Percentiles rank a stretch among this genome's conserved stretches.
phyloP scores from a whole-genome alignment of 2,329 filamentous ascomycete species.

The Periconia sp. region DNA sequence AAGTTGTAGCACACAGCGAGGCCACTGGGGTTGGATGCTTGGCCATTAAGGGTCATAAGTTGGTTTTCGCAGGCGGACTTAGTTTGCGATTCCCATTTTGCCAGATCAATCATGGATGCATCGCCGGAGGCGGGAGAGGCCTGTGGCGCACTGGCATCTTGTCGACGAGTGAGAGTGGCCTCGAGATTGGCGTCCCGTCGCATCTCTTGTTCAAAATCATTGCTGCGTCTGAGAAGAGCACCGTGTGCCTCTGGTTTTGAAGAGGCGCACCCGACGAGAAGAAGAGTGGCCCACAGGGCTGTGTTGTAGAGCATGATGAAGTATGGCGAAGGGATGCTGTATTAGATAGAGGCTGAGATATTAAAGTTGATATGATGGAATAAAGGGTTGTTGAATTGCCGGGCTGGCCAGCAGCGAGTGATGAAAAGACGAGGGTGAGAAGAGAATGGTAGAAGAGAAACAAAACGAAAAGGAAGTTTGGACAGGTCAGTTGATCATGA shows the following conservation, averaged over 20 bases:
- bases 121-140: slow-evolving; percentile 39
- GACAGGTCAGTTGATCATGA: slow-evolving; percentile 24
- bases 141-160: slow-evolving; percentile 36
- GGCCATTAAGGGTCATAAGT: slow-evolving; percentile 56
- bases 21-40: slow-evolving; percentile 72
- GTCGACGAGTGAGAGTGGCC: slow-evolving; percentile 40
- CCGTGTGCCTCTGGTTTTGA: slow-evolving; percentile 28
- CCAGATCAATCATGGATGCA: slow-evolving; percentile 30
- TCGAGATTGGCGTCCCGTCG: slow-evolving; percentile 37
- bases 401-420: slow-evolving; percentile 41
- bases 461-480: slow-evolving; percentile 26
- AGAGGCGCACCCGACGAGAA: slow-evolving; percentile 34
- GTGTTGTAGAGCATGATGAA: slow-evolving; percentile 35
- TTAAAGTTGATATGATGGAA: slow-evolving; percentile 33
- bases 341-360: slow-evolving; percentile 34
- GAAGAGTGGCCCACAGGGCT: slow-evolving; percentile 31
- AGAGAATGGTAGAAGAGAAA: slow-evolving; percentile 24
- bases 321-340: slow-evolving; percentile 7
- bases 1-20: slow-evolving; percentile 83
- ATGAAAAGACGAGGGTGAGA: slow-evolving; percentile 30
- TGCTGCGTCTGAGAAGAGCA: slow-evolving; percentile 28
- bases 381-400: slow-evolving; percentile 15
- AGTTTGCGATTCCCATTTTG: slow-evolving; percentile 42
- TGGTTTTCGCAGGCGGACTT: slow-evolving; percentile 59
- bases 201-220: slow-evolving; percentile 36